Conservation (phyloP, 2,329 filamentous ascomycete genomes). For the Leptographium radiaticola region DNA sequence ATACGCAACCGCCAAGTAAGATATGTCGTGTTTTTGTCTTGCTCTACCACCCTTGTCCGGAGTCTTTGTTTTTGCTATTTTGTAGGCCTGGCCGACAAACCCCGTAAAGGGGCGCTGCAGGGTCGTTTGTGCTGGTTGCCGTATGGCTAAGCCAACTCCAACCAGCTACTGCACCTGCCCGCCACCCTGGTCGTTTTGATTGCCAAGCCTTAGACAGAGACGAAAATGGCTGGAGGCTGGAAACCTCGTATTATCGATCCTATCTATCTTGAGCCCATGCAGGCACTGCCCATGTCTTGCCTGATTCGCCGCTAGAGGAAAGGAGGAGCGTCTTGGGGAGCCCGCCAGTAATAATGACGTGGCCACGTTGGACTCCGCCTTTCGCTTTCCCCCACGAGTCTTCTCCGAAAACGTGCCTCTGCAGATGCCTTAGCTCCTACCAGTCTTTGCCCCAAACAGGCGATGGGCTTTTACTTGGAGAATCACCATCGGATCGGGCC, state of each 20-base stretch:
- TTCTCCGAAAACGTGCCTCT: neutral
- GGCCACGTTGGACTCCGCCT: too few relatives aligned
- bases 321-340: too few relatives aligned
- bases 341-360: neutral
- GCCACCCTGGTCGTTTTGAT: neutral
- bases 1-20: neutral
- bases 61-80: neutral
- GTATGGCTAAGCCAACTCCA: slow-evolving; percentile 18
- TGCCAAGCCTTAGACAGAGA: too few relatives aligned
- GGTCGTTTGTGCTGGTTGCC: slow-evolving; percentile 26
- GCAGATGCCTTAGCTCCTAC: neutral
- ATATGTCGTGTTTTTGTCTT: slow-evolving; percentile 1
- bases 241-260: too few relatives aligned
- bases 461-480: neutral
- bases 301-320: too few relatives aligned
- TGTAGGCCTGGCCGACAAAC: neutral
- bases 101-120: neutral
- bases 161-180: slow-evolving; percentile 5
- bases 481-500: neutral
- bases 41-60: neutral
- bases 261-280: too few relatives aligned
- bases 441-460: neutral
- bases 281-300: too few relatives aligned
- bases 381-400: neutral
- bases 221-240: too few relatives aligned